Base-by-base conservation (phyloP, 768 basidiomycete species). In the Lentinus tigrinus region DNA sequence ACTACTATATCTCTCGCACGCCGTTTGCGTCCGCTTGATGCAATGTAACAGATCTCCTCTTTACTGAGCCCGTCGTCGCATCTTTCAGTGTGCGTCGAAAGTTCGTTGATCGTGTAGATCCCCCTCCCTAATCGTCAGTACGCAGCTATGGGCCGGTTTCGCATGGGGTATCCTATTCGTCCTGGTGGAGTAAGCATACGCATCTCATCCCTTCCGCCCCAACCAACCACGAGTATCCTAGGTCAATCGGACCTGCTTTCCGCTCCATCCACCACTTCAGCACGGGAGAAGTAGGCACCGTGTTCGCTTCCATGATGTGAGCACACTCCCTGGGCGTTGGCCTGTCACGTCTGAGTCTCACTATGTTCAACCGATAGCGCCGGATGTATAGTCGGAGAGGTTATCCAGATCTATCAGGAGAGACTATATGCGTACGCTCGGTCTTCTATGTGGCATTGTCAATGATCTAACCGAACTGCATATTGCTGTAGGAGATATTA, bases 131-230 rank as follows among this genome's bases (percentile, higher is more conserved):
- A 21, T 1, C 38, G 27, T 13, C 31, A 11, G 31, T 31, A 31
- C 19, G 17, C 69, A 89, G 85, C 66, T 88, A 19, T 88, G 86
- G 87, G 73, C 85, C 28, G 84, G 85, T 50, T 84, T 93, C 58
- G 79, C 81, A 0, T 93, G 91, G 90, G 91, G 91, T 0, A 81
- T 91, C 4, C 69, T 87, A 19, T 93, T 82, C 64, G 85, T 83
- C 53, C 73, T 91, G 66, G 76, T 89, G 28, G 82, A 83, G 85
- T 31, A 31, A 31, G 31, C 31, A 11, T 31, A 7, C 11, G 31
- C n/a, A n/a, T n/a, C n/a, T n/a, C n/a, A n/a, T n/a, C n/a, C n/a
- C n/a, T n/a, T n/a, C n/a, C n/a, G n/a, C n/a, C n/a, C n/a, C n/a
- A n/a, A n/a, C n/a, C n/a, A n/a, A n/a, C n/a, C n/a, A n/a, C n/a